A percentile compares a stretch with the other conserved stretches of the same genome.
Conservation (phyloP, 495 filamentous ascomycete genomes). For the Penicillium arizonense region DNA sequence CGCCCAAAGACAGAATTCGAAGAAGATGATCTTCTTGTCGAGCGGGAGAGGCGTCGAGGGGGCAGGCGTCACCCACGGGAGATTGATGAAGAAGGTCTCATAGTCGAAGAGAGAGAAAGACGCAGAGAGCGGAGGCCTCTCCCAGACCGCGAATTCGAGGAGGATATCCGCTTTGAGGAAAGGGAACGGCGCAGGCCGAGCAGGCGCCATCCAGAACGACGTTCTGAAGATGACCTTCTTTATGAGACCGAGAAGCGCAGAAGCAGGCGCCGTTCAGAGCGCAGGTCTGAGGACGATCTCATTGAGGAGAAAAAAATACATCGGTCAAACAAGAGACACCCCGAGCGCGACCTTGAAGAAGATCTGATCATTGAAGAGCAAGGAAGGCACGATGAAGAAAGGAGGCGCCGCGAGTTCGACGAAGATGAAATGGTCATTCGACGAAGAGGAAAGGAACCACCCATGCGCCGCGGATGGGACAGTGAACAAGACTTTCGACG, state of each 20-base stretch:
- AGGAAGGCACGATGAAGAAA: not conserved
- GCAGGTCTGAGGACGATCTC: constrained; percentile 33
- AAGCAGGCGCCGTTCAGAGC: constrained; percentile 8
- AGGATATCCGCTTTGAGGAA: constrained; percentile 19
- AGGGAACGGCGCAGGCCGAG: constrained; percentile 10
- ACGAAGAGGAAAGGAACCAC: constrained; percentile 18
- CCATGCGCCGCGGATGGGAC: constrained; percentile 14
- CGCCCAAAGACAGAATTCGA: not conserved
- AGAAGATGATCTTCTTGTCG: not conserved
- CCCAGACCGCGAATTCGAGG: constrained; percentile 25
- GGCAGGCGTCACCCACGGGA: constrained; percentile 14
- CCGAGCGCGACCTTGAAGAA: not conserved
- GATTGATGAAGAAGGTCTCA: constrained; percentile 11
- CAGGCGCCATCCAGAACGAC: constrained; percentile 13
- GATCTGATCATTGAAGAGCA: not conserved
- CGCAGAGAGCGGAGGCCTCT: constrained; percentile 8
- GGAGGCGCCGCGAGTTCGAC: constrained; percentile 12
- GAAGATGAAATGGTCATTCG: constrained; percentile 21
- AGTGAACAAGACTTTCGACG: constrained; percentile 31
- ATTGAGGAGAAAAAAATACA: constrained; percentile 29
- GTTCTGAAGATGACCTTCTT: constrained; percentile 33
- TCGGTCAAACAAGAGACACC: constrained; percentile 6
- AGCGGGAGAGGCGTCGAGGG: constrained; percentile 9
- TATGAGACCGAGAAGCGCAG: constrained; percentile 10
- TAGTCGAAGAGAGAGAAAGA: constrained; percentile 1